Evolutionary conservation across 164 flowering plant species (phyloP).

Genomic region (Magnolia officinalis): DNA sequence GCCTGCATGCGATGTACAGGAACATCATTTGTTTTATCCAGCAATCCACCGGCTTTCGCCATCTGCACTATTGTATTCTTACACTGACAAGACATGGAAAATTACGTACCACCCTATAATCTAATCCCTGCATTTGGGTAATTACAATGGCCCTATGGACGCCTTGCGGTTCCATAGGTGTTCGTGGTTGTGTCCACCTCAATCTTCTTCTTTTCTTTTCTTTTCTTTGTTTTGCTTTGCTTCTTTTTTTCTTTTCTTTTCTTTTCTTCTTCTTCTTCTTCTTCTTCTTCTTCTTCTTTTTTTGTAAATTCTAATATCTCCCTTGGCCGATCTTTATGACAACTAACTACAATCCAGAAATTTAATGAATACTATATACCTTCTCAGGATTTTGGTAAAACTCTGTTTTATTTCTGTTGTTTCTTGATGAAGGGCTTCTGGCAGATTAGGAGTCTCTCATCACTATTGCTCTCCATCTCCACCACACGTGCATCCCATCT

Average conservation of each 20-base stretch:
- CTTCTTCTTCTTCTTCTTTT: constrained; percentile 13
- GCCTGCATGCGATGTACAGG: constrained; percentile 19
- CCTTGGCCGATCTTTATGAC: constrained; percentile 27
- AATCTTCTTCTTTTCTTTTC: constrained; percentile 1
- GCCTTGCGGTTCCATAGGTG: constrained; percentile 76
- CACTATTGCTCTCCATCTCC: constrained; percentile 69
- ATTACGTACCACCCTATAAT: neutral
- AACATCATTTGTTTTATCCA: constrained; percentile 34
- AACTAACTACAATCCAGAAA: constrained; percentile 26
- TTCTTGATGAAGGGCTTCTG: constrained; percentile 89
- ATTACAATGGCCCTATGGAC: constrained; percentile 50
- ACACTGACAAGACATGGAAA: constrained; percentile 24
- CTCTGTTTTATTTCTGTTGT: constrained; percentile 34
- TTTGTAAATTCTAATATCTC: constrained; percentile 28
- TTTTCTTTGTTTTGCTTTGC: constrained; percentile 9
- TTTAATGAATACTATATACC: constrained; percentile 24
- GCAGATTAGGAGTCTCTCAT: constrained; percentile 84
- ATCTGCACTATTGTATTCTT: constrained; percentile 15
- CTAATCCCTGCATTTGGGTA: constrained; percentile 15
- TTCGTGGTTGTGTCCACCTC: constrained; percentile 25
- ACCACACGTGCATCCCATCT: constrained; percentile 96
- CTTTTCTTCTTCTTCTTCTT: constrained; percentile 5
- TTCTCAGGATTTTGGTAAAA: constrained; percentile 15
- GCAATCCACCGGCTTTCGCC: constrained; percentile 24
- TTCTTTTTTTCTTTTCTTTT: neutral